phyloP scores from a whole-genome alignment of 768 basidiomycete species.

The Filobasidium floriforme region DNA sequence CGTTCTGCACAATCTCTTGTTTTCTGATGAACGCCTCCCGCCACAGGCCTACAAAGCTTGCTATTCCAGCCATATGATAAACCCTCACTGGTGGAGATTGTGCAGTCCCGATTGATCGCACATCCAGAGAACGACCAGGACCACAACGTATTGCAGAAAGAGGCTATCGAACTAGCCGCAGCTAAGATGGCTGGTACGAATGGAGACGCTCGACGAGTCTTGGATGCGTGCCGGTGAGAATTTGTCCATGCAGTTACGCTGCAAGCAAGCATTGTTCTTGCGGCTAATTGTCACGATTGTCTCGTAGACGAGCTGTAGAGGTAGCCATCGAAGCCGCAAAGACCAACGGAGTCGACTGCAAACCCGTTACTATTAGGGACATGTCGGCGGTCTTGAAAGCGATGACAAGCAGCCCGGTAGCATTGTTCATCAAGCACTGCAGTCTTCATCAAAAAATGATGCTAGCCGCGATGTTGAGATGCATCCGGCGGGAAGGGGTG shows the following conservation, averaged over 20 bases:
- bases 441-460: conserved; percentile 82
- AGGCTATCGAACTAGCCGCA: conserved; percentile 78
- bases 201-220: conserved; percentile 84
- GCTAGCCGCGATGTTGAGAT: conserved; percentile 73
- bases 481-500: conserved; percentile 72
- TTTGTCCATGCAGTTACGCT: background rate
- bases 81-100: conserved; percentile 71
- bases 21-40: background rate
- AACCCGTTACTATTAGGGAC: conserved; percentile 60
- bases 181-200: conserved; percentile 72
- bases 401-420: conserved; percentile 86
- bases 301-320: conserved; percentile 68
- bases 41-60: conserved; percentile 38
- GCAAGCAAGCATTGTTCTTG: background rate
- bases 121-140: conserved; percentile 47
- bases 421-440: conserved; percentile 70
- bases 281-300: background rate
- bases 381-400: conserved; percentile 69
- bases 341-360: conserved; percentile 43
- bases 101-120: conserved; percentile 66
- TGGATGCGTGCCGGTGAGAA: conserved; percentile 80
- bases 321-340: conserved; percentile 51
- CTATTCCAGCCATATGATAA: conserved; percentile 71
- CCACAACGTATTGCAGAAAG: conserved; percentile 52
- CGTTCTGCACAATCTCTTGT: too few species aligned